Evolutionary conservation across 805 yeast genomes (phyloP).

Genomic region (Hanseniaspora singularis): DNA sequence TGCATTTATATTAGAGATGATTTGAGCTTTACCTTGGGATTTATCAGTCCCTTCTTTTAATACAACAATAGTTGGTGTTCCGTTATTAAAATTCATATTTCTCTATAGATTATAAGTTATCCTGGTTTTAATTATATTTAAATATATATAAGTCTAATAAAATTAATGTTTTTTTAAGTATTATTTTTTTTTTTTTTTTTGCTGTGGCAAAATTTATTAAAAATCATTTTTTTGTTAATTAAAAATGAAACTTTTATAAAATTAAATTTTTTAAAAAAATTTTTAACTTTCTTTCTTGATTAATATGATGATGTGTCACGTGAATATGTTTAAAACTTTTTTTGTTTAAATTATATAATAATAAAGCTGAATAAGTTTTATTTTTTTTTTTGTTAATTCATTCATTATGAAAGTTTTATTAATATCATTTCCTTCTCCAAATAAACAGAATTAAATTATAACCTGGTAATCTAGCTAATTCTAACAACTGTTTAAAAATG

Average conservation of each 20-base stretch:
- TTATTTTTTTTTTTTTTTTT: no score
- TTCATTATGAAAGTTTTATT: neutral
- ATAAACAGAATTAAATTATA: neutral
- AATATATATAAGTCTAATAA: no score
- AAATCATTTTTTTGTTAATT: neutral
- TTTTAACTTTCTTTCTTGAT: neutral
- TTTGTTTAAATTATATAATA: no score
- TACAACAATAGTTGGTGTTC: conserved; percentile 96
- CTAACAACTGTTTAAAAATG: neutral
- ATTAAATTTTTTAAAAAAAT: no score
- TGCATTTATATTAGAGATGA: conserved; percentile 88
- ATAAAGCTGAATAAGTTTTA: neutral
- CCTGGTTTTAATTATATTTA: no score
- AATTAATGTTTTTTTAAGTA: no score
- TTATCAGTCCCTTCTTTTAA: conserved; percentile 96
- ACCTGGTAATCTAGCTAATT: neutral
- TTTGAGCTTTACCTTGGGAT: conserved; percentile 94
- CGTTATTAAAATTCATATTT: conserved; percentile 77
- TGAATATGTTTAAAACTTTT: no score
- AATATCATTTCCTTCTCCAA: no score
- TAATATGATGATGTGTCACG: neutral
- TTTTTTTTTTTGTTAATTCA: neutral
- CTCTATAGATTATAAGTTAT: neutral
- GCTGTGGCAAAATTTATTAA: neutral
- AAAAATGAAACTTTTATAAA: no score